Base-by-base conservation (phyloP, 2,329 filamentous ascomycete species). In the Magnaporthiopsis poae region DNA sequence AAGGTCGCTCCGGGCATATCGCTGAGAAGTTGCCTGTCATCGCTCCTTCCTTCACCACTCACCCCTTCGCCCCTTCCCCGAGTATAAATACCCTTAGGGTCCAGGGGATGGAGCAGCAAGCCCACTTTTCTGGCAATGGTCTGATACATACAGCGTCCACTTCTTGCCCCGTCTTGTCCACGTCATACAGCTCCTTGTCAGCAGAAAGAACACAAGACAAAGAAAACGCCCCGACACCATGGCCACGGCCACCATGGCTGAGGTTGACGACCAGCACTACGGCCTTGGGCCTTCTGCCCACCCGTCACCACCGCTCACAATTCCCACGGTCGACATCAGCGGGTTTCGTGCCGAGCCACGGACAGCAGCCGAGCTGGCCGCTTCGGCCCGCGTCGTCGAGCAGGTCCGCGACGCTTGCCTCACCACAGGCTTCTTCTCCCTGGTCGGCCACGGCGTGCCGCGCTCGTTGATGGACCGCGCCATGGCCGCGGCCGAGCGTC, bases 241-340 rank as follows among this genome's bases (percentile, higher is more conserved):
- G 46, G 46, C 46, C 9, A 21, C 27, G 27, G 27, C 18, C 46
- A 56, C n/a, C 9, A 11, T 56, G 46, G 7, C 46, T 18, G 46
- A n/a, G 46, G 18, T 4, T 9, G 46, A n/a, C 46, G 46, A 56
- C 12, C 46, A 9, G 46, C 21, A 11, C 18, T 25, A 5, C 8
- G 46, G 46, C 18, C n/a, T 13, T 9, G n/a, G 46, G 46, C 21
- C 46, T 9, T 21, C 46, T 25, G 7, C 21, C 46, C 46, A 8
- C 2, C 3, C 18, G 5, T 56, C 46, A 11, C 8, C 21, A 21
- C 46, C 46, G 46, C 35, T 36, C 21, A 56, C 36, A 5, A 74
- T 77, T 39, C 75, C 75, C 25, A 77, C 74, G 8, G 72, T 77
- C 65, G 72, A 77, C 65, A 73, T 77, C 39, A 69, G 69, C 18